Evolutionary conservation across 768 basidiomycete genomes (phyloP), one percentile per base, ranked within the genome.

Genomic region (Pleurotus salmoneostramineus): DNA sequence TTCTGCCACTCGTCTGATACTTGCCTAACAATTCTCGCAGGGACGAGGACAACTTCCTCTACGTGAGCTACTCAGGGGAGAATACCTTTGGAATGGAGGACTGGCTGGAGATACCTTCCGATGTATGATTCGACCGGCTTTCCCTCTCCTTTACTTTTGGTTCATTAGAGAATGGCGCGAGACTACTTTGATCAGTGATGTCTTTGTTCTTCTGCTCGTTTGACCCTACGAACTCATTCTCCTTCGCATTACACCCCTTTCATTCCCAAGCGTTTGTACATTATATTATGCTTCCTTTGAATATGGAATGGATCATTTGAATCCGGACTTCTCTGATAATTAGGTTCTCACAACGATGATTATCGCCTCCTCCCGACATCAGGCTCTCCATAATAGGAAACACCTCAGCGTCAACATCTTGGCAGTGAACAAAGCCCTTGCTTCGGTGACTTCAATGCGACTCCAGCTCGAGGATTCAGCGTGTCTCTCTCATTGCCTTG

Each of bases 31-130:
- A 55, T n/a, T 57, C 52, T 57, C 17, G 17, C 49, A 98, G 95
- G 83, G 97, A 99, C 65, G 97, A 99, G 71, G 97, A 99, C 71
- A 94, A 95, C 61, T 99, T 99, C 84, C 81, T 99, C 43, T 99
- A 98, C 69, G 95, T 99, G 60, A 93, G 92, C 69, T 98, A 98
- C 79, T 97, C 95, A 40, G 95, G 95, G 59, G 95, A 97, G 89
- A 97, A 97, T 75, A 95, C 92, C 36, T 97, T 97, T 65, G 93
- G 95, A 51, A 72, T 71, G 61, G 72, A 76, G 69, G 77, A 71
- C 50, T 79, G 76, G 77, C 62, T 79, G 48, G 81, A 81, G 67
- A 62, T 79, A 61, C 74, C 76, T 48, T 72, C 67, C 62, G 75
- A 76, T 59, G 79, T 75, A 71, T 80, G 70, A 45, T 17, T 11